A percentile compares a stretch with the other conserved stretches of the same genome.
phyloP scores from a whole-genome alignment of 2,329 filamentous ascomycete genomes.

The Cryoendolithus antarcticus region DNA sequence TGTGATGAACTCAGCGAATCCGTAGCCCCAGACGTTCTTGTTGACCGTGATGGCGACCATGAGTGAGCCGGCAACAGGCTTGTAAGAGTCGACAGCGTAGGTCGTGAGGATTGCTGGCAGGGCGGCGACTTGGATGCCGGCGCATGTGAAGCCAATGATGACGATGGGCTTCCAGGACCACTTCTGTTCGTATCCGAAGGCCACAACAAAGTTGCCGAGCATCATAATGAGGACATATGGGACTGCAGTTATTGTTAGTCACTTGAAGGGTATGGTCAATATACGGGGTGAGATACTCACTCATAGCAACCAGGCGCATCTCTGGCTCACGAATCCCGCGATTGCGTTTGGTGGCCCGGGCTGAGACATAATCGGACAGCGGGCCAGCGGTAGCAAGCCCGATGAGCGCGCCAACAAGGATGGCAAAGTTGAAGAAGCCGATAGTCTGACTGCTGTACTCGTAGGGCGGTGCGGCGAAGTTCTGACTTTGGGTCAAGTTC shows the following conservation, averaged over 20 bases:
- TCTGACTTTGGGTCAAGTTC: conserved; percentile 47
- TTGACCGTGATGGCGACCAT: conserved; percentile 52
- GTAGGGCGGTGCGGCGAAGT: conserved; percentile 44
- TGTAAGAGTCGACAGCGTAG: conserved; percentile 53
- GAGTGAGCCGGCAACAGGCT: conserved; percentile 47
- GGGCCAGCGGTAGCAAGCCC: conserved; percentile 44
- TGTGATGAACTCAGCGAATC: conserved; percentile 32
- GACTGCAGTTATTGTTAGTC: conserved; percentile 27
- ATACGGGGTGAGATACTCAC: conserved; percentile 9
- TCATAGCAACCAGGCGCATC: conserved; percentile 41
- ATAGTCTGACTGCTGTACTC: conserved; percentile 39
- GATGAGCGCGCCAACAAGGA: conserved; percentile 41
- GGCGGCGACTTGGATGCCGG: conserved; percentile 48
- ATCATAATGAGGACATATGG: conserved; percentile 46
- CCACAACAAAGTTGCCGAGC: conserved; percentile 45
- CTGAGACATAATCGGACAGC: conserved; percentile 45
- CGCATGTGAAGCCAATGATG: conserved; percentile 44
- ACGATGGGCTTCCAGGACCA: conserved; percentile 45
- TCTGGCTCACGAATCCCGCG: conserved; percentile 45
- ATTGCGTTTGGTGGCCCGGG: conserved; percentile 40
- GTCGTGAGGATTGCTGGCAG: conserved; percentile 46
- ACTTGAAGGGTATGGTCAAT: neutral
- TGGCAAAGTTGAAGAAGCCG: conserved; percentile 46
- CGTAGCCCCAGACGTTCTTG: conserved; percentile 53
- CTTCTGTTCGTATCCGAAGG: conserved; percentile 24